Evolutionary conservation across 176 grass and related monocot genomes (phyloP), one percentile per base, ranked within the genome.

Genomic region (Pontederia crassipes): DNA sequence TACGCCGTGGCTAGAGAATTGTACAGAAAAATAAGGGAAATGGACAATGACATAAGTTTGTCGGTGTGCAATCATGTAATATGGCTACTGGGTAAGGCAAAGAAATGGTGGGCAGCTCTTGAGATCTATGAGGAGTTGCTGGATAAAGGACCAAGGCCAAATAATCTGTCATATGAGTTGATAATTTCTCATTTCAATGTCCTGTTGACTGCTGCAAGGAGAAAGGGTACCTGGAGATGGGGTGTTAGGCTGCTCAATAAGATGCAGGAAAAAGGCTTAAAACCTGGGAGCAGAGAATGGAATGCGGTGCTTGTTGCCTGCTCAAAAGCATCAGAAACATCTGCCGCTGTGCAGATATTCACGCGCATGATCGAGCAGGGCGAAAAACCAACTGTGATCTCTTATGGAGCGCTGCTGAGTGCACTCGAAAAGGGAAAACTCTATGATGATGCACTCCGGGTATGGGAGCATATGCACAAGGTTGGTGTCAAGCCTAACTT

Each of bases 61-160:
- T 78, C 87, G 2, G 79, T 88, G 17, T 97, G 87, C 61, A 97
- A 91, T 71, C 93, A 85, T 63, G 75, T 91, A 65, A 91, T 97
- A 24, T 97, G 81, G 83, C n/a, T 97, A 10, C 82, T 85, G 81
- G 83, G 87, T 46, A 97, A 80, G 46, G 75, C 92, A 11, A 97
- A 85, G 70, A 97, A 97, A 75, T 97, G 92, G 92, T 90, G 87
- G 92, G 74, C 81, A 46, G 92, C 87, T 67, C 81, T 97, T 45
- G 87, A 88, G 66, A 77, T 97, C 55, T 97, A 82, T 13, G 93
- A 97, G 74, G 93, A 83, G 54, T 65, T 91, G 74, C 67, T 97
- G 58, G 87, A 91, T 27, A 91, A 73, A 74, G 87, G 81, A 1
- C 87, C 84, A 5, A 85, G 78, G 64, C 87, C 87, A 2, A 88